These are phyloP conservation scores for Postia placenta DNA, from an alignment of 768 basidiomycete genomes.

Conservation along the genomic window DNA sequence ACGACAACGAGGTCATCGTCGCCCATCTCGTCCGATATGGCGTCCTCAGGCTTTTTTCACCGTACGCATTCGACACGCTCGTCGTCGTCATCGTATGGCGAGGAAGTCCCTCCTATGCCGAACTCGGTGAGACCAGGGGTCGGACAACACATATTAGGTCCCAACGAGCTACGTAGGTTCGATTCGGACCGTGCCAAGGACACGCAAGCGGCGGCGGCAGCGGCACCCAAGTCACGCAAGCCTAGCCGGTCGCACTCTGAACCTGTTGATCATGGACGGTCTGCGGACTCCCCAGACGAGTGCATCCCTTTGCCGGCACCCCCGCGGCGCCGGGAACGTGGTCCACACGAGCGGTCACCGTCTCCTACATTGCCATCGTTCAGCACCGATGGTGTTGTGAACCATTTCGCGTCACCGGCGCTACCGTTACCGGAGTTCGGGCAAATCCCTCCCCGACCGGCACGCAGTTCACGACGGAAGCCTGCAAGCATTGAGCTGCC, in stretches of 20 bases:
- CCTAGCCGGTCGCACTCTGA: constrained; percentile 12
- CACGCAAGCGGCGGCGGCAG: not conserved
- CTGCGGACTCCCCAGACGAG: constrained; percentile 4
- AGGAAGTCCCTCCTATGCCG: constrained; percentile 36
- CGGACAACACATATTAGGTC: constrained; percentile 48
- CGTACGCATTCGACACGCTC: constrained; percentile 42
- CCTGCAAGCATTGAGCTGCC: constrained; percentile 12
- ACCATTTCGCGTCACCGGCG: constrained; percentile 29
- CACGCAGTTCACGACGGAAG: constrained; percentile 18
- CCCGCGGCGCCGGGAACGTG: constrained; percentile 10
- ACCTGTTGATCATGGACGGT: constrained; percentile 1
- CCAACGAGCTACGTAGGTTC: constrained; percentile 36
- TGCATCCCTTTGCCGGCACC: constrained; percentile 10
- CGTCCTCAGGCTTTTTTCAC: constrained; percentile 47
- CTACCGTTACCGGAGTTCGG: constrained; percentile 12
- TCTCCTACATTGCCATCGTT: constrained; percentile 44
- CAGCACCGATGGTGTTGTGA: constrained; percentile 39
- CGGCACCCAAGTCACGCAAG: constrained; percentile 3
- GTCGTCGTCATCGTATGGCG: constrained; percentile 51
- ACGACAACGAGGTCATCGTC: constrained; percentile 56
- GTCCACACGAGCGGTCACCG: constrained; percentile 3
- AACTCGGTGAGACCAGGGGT: constrained; percentile 21
- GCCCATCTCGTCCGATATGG: constrained; percentile 51
- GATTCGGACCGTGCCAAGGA: constrained; percentile 8
- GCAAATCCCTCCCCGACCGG: constrained; percentile 18